Conservation (phyloP, 495 filamentous ascomycete species). For the Annulohypoxylon moriforme region DNA sequence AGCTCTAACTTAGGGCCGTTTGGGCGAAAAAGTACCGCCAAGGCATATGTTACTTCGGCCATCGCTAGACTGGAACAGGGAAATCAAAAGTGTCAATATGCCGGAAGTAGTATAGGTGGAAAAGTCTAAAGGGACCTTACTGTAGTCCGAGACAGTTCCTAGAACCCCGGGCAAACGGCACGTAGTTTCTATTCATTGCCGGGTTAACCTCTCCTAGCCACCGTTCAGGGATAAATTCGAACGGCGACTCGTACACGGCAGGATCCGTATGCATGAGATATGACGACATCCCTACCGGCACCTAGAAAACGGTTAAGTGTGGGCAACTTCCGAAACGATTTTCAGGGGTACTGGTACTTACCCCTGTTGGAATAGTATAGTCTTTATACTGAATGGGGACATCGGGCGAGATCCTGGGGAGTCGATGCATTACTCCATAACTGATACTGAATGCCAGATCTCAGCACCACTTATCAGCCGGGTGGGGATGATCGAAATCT, state of each 20-base stretch:
- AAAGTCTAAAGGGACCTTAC: slow-evolving; percentile 9
- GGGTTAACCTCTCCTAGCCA: slow-evolving; percentile 5
- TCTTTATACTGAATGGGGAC: slow-evolving; percentile 9
- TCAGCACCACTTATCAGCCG: not conserved
- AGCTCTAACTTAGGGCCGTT: slow-evolving; percentile 7
- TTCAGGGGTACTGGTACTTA: slow-evolving; percentile 8
- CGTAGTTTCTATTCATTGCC: slow-evolving; percentile 13
- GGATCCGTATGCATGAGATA: slow-evolving; percentile 14
- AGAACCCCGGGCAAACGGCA: slow-evolving; percentile 3
- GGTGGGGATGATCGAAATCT: slow-evolving; percentile 6
- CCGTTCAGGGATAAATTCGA: slow-evolving; percentile 11
- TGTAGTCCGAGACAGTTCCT: slow-evolving; percentile 9
- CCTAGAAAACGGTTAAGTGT: not conserved
- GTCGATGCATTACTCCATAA: slow-evolving; percentile 6
- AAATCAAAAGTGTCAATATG: slow-evolving; percentile 1
- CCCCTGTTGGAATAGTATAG: slow-evolving; percentile 14
- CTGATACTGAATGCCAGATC: slow-evolving; percentile 6
- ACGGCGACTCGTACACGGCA: slow-evolving; percentile 9
- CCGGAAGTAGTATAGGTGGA: not conserved
- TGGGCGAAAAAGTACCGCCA: slow-evolving; percentile 10
- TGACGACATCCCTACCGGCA: slow-evolving; percentile 14
- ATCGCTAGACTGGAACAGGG: not conserved
- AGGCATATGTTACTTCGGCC: slow-evolving; percentile 6
- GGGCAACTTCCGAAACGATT: not conserved
- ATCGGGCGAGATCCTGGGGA: slow-evolving; percentile 6